Conservation (phyloP, 148 eudicot genomes). For the Cornus kousa region DNA sequence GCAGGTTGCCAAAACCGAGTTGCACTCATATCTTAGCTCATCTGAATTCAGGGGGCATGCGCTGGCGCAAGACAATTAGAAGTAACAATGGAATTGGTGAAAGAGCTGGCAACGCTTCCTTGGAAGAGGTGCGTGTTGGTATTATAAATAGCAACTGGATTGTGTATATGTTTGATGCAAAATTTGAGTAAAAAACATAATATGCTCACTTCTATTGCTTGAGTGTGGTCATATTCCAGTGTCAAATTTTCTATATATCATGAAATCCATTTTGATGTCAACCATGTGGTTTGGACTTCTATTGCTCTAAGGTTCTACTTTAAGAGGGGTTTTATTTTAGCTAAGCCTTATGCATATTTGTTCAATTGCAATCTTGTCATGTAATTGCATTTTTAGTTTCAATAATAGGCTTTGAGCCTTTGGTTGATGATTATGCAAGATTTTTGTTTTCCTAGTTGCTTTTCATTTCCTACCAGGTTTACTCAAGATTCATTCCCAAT, state of each 20-base stretch:
- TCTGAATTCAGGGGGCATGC: constrained; percentile 74
- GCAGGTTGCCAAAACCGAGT: not conserved
- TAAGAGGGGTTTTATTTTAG: not conserved
- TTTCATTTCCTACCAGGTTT: not conserved
- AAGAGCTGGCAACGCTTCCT: constrained; percentile 95
- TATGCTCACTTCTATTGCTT: not conserved
- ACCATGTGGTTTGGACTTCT: constrained; percentile 5
- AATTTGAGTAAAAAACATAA: not conserved
- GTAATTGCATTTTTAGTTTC: not conserved
- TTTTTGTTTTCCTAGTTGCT: not conserved
- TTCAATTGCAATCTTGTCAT: not conserved
- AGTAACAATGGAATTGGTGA: constrained; percentile 98
- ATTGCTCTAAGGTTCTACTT: not conserved
- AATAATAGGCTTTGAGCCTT: not conserved
- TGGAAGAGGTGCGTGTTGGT: constrained; percentile 76
- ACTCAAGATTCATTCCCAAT: not conserved
- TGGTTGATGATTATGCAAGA: not conserved
- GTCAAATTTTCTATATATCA: not conserved
- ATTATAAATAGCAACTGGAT: not conserved
- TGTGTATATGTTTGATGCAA: not conserved
- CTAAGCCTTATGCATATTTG: not conserved
- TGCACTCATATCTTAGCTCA: constrained; percentile 15
- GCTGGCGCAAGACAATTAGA: constrained; percentile 94
- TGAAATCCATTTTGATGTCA: not conserved
- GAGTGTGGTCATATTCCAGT: not conserved